These are phyloP conservation scores for Pythium plurisporium DNA, from an alignment of 352 stramenopile genomes.

Conservation along the genomic window DNA sequence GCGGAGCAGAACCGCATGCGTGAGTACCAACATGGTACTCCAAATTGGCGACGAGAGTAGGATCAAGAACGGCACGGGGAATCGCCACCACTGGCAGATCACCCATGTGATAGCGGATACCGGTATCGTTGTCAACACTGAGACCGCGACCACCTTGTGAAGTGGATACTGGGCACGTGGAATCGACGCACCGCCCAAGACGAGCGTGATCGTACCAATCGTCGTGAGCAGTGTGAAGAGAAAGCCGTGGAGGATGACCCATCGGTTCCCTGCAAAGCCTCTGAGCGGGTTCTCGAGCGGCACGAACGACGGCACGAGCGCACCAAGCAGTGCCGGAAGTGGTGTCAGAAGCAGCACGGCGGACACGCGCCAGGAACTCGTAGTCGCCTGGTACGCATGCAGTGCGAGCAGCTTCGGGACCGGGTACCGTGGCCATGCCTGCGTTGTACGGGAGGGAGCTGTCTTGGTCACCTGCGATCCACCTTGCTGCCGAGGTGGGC, in stretches of 20 bases:
- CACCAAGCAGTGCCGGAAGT: neutral
- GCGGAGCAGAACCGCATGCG: slow-evolving; percentile 4
- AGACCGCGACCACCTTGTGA: neutral
- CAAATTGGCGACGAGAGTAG: neutral
- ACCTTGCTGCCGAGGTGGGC: neutral
- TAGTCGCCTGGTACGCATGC: neutral
- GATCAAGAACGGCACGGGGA: slow-evolving; percentile 16
- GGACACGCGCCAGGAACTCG: neutral
- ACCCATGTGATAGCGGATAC: neutral
- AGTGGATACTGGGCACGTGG: slow-evolving; percentile 2
- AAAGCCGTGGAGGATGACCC: neutral
- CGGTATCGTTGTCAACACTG: neutral
- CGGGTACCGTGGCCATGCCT: slow-evolving; percentile 8
- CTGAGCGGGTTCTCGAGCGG: neutral
- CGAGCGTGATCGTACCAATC: slow-evolving; percentile 11
- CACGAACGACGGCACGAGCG: slow-evolving; percentile 4
- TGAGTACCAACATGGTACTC: neutral
- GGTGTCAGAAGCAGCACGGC: slow-evolving; percentile 10
- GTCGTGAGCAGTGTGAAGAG: neutral
- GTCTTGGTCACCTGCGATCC: neutral
- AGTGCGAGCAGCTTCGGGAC: slow-evolving; percentile 12
- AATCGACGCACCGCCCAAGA: neutral
- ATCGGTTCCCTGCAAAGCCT: neutral
- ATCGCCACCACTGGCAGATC: neutral
- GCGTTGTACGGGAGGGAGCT: neutral